phyloP scores from a whole-genome alignment of 768 basidiomycete species.

The Russula dissimulans region DNA sequence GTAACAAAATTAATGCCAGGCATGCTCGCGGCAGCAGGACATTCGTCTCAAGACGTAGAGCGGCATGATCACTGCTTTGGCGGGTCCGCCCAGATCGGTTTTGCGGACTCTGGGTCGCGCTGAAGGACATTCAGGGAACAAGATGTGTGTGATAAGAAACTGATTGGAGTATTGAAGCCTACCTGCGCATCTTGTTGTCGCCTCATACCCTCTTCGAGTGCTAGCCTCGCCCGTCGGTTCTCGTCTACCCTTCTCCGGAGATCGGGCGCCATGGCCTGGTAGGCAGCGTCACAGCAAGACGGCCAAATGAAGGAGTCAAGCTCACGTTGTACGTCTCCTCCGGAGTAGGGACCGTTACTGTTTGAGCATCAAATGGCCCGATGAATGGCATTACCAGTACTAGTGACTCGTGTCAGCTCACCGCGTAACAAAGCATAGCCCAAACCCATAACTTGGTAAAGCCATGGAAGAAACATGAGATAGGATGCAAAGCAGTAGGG shows the following conservation, averaged over 20 bases:
- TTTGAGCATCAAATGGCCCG: not conserved
- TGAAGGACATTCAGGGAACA: conserved; percentile 8
- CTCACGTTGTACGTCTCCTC: conserved; percentile 30
- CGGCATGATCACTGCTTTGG: not conserved
- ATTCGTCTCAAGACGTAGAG: not conserved
- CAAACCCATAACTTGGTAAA: conserved; percentile 26
- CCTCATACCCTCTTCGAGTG: conserved; percentile 26
- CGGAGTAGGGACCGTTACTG: conserved; percentile 27
- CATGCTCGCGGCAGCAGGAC: not conserved
- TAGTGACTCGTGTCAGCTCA: conserved; percentile 7
- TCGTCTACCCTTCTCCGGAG: conserved; percentile 30
- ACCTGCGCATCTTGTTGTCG: conserved; percentile 27
- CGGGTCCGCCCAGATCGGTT: conserved; percentile 30
- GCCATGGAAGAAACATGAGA: not conserved
- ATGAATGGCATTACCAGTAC: not conserved
- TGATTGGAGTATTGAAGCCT: not conserved
- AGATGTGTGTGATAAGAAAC: not conserved
- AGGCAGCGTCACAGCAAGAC: not conserved
- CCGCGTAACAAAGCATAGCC: conserved; percentile 28
- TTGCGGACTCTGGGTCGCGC: conserved; percentile 30
- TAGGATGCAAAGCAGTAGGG: not conserved
- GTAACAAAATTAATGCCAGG: not conserved
- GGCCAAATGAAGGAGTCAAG: not conserved
- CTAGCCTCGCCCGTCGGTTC: conserved; percentile 28
- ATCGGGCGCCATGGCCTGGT: conserved; percentile 31